Conservation (phyloP, 805 yeast genomes). For the Yarrowia bubula region DNA sequence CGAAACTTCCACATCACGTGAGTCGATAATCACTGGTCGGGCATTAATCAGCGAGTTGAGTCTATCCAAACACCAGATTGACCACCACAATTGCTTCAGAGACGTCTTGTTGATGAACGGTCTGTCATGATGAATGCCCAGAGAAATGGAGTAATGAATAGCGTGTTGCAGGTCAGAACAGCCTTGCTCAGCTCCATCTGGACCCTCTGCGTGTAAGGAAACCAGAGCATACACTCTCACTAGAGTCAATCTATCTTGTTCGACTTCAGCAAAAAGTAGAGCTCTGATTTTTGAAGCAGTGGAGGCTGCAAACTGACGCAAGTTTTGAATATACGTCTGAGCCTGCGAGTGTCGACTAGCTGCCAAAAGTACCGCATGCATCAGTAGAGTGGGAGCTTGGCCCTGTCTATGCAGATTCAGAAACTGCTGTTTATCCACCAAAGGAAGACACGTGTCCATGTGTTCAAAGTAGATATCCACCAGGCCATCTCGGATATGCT, state of each 20-base stretch:
- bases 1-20: conserved; percentile 43
- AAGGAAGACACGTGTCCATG: conserved; percentile 45
- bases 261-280: conserved; percentile 42
- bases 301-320: conserved; percentile 39
- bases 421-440: conserved; percentile 45
- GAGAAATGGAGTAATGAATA: conserved; percentile 43
- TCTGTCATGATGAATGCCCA: conserved; percentile 44
- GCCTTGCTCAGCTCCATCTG: conserved; percentile 42
- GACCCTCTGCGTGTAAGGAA: conserved; percentile 44
- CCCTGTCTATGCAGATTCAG: conserved; percentile 41
- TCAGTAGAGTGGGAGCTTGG: conserved; percentile 43
- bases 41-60: conserved; percentile 44
- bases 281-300: conserved; percentile 42
- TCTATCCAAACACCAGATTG: conserved; percentile 44
- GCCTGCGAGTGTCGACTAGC: conserved; percentile 46
- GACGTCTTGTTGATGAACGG: conserved; percentile 39
- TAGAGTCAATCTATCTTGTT: conserved; percentile 43
- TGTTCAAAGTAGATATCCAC: conserved; percentile 44
- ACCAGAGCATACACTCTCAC: conserved; percentile 42
- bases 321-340: conserved; percentile 36
- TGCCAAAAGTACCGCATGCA: conserved; percentile 46
- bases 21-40: conserved; percentile 42
- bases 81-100: conserved; percentile 43
- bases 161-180: conserved; percentile 43
- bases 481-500: conserved; percentile 39